These are phyloP conservation scores for Austroboletus eburneus DNA, from an alignment of 768 basidiomycete genomes.

Conservation along the genomic window DNA sequence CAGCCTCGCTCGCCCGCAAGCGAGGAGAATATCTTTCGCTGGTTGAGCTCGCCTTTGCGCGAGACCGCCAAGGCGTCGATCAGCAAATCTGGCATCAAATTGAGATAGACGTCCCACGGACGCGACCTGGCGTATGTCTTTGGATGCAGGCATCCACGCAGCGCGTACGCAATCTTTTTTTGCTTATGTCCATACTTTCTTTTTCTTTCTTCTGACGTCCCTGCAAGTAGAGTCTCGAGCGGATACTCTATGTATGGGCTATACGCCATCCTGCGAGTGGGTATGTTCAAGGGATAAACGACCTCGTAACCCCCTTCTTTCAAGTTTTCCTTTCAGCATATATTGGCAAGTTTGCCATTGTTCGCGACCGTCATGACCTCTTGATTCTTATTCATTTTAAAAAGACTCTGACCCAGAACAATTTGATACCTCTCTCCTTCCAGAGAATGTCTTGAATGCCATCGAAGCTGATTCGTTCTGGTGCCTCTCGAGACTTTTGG, in stretches of 20 bases:
- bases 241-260: constrained; percentile 98
- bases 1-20: constrained; percentile 79
- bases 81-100: constrained; percentile 99
- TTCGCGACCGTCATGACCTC: neutral
- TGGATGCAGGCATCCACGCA: constrained; percentile 94
- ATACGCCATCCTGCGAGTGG: constrained; percentile 98
- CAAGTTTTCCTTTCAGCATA: constrained; percentile 95
- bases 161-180: constrained; percentile 50
- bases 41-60: constrained; percentile 84
- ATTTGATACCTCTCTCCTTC: constrained; percentile 77
- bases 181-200: no score
- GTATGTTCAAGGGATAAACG: constrained; percentile 99
- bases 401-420: constrained; percentile 87
- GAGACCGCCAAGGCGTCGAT: constrained; percentile 82
- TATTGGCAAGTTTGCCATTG: constrained; percentile 56
- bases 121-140: constrained; percentile 82
- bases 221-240: constrained; percentile 72
- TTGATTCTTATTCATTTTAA: constrained; percentile 4
- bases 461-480: constrained; percentile 98
- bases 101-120: constrained; percentile 95
- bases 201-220: constrained; percentile 16
- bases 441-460: constrained; percentile 67
- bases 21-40: constrained; percentile 88
- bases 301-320: constrained; percentile 96
- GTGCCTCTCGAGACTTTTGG: constrained; percentile 92